Evolutionary conservation across 2,329 filamentous ascomycete species (phyloP), one percentile per base, ranked within the genome.

Genomic region (Seiridium unicorne): DNA sequence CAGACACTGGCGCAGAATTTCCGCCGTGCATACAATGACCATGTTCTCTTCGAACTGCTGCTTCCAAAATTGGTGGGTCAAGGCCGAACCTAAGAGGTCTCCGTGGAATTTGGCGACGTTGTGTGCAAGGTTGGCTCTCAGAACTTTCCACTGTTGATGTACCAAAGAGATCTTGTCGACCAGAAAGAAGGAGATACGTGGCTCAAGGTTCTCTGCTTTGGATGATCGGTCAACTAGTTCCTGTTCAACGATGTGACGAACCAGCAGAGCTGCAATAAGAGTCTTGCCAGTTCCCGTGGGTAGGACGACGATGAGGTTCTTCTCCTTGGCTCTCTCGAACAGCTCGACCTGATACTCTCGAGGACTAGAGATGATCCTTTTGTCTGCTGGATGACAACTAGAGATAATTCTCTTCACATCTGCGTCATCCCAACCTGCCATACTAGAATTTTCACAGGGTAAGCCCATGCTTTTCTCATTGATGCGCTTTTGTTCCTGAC

Each of bases 291-390:
- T 93, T 10, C 95, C 26, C 36, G 57, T 56, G 11, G 64, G 58
- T 6, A 98, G 82, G 1, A 99, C 95, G 1, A 95, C 93, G 66
- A 99, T 96, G 6, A 89, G 90, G 70, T 99, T 99, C 66, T 89
- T 84, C 56, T 84, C 71, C 70, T 95, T 97, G 3, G 95, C 94
- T 64, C 85, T 85, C 72, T 97, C 92, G 69, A 95, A 98, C 0
- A 99, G 82, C 71, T 98, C 94, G 10, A 91, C 79, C 72, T 99
- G 95, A 69, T 98, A 99, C 68, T 97, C 92, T 54, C 94, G 84
- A 0, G 93, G 92, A 57, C 87, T 89, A 9, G 87, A 84, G 61
- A 95, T 93, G 57, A 92, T 91, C 42, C 76, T 79, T 31, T 75
- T 72, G 53, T 72, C 75, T 44, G 77, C 76, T 54, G 71, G 73